These are phyloP conservation scores for Uronychia binucleata DNA, from an alignment of 73 alveolate species.

Conservation along the genomic window DNA sequence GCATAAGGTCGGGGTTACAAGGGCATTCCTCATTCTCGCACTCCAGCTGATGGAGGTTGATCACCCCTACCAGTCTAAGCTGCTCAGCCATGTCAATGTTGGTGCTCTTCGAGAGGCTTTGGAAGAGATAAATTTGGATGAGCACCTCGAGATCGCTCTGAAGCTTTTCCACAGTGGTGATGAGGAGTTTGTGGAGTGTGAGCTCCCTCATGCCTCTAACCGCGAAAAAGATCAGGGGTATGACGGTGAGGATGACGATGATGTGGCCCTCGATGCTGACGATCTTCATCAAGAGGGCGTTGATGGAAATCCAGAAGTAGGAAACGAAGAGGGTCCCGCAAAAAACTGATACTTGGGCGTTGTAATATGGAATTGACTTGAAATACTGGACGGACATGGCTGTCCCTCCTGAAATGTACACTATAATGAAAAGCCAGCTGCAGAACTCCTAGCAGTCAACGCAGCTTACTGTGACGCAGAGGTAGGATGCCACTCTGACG, in stretches of 20 bases:
- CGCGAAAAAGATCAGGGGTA: constrained; percentile 19
- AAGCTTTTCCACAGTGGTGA: constrained; percentile 5
- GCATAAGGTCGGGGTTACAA: constrained; percentile 11
- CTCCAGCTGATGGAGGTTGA: constrained; percentile 33
- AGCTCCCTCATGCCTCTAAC: constrained; percentile 24
- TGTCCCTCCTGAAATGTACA: background rate
- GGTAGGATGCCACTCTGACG: constrained; percentile 8
- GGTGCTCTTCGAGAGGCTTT: constrained; percentile 12
- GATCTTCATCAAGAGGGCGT: constrained; percentile 17
- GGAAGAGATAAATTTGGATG: constrained; percentile 9
- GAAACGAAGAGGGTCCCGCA: constrained; percentile 29
- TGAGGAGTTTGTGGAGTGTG: constrained; percentile 2
- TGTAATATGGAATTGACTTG: constrained; percentile 34
- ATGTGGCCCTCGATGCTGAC: constrained; percentile 21
- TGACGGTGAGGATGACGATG: constrained; percentile 12
- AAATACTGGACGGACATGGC: constrained; percentile 15
- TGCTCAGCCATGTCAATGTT: constrained; percentile 17
- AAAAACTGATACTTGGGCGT: constrained; percentile 22
- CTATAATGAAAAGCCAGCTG: constrained; percentile 13
- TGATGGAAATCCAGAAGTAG: constrained; percentile 29
- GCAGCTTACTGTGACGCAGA: constrained; percentile 4
- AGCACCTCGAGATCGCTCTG: constrained; percentile 35
- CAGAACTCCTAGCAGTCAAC: constrained; percentile 8
- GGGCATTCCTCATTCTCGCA: constrained; percentile 47
- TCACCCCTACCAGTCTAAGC: constrained; percentile 27